Percentiles rank a stretch among this genome's conserved stretches.
phyloP scores from a whole-genome alignment of 75 land plant species.

The Picea sitchensis region DNA sequence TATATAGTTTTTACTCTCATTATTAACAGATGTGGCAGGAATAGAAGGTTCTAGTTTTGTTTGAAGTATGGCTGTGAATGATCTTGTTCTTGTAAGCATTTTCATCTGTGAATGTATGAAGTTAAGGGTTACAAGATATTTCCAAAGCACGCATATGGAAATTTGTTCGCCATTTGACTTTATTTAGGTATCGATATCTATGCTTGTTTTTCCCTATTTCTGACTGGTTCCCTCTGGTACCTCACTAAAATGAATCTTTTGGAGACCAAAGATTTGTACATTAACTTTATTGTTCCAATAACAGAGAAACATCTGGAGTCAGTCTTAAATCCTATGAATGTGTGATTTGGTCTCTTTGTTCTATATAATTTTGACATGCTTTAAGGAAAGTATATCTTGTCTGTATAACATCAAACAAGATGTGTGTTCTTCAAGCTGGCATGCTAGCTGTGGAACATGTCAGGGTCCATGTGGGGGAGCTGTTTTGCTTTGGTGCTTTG shows the following conservation, averaged over 20 bases:
- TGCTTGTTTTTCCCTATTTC: background rate
- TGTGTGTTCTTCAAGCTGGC: background rate
- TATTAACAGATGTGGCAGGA: too few relatives aligned
- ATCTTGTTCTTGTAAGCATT: constrained; percentile 1
- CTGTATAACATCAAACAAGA: background rate
- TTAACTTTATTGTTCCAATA: background rate
- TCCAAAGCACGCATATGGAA: background rate
- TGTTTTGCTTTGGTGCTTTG: background rate
- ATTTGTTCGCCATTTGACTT: background rate
- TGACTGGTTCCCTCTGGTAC: background rate
- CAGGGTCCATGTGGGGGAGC: background rate
- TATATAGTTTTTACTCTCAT: background rate
- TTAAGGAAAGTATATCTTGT: background rate
- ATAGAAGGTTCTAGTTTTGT: background rate
- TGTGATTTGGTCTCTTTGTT: background rate
- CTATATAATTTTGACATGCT: background rate
- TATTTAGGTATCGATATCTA: background rate
- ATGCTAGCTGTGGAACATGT: background rate
- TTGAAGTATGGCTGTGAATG: background rate
- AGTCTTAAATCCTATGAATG: background rate
- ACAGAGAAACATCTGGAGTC: background rate
- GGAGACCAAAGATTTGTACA: background rate
- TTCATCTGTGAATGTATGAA: background rate
- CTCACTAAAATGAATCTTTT: background rate
- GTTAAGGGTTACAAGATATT: background rate